phyloP scores from a whole-genome alignment of 306 rosid genomes.

The Quercus ilex region DNA sequence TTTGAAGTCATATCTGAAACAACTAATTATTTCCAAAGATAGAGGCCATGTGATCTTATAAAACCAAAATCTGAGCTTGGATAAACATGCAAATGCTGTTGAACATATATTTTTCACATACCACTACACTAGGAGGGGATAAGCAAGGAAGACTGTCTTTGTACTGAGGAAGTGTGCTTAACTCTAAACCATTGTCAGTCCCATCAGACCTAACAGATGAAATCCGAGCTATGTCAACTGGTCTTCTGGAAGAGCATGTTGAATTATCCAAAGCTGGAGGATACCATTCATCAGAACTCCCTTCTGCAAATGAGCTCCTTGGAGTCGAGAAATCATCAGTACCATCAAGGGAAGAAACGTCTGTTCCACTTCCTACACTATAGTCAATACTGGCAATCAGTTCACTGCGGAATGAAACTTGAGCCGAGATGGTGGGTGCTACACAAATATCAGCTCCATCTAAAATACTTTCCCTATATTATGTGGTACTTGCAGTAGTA shows the following conservation, averaged over 20 bases:
- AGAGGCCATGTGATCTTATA: slow-evolving; percentile 8
- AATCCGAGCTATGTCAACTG: slow-evolving; percentile 22
- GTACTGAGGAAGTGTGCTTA: slow-evolving; percentile 9
- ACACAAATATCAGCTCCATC: slow-evolving; percentile 21
- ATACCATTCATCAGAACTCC: slow-evolving; percentile 33
- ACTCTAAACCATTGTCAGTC: slow-evolving; percentile 24
- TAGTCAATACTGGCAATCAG: slow-evolving; percentile 29
- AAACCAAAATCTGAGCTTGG: background rate
- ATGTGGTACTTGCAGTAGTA: slow-evolving; percentile 29
- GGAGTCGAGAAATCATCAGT: slow-evolving; percentile 31
- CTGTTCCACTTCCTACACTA: slow-evolving; percentile 20
- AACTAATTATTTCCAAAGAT: background rate
- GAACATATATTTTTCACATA: slow-evolving; percentile 8
- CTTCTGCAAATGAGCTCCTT: slow-evolving; percentile 14
- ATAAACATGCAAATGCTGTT: background rate
- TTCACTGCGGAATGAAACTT: slow-evolving; percentile 35
- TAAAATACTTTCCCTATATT: slow-evolving; percentile 38
- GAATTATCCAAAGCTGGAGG: slow-evolving; percentile 36
- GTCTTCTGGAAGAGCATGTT: slow-evolving; percentile 25
- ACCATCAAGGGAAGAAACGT: slow-evolving; percentile 41
- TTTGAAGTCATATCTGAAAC: background rate
- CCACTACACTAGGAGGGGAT: slow-evolving; percentile 59
- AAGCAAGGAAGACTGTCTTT: slow-evolving; percentile 31
- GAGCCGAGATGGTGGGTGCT: slow-evolving; percentile 29
- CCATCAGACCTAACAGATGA: slow-evolving; percentile 28